Evolutionary conservation across 345 rosid genomes (phyloP), one percentile per base, ranked within the genome.

Genomic region (Citrus maxima): DNA sequence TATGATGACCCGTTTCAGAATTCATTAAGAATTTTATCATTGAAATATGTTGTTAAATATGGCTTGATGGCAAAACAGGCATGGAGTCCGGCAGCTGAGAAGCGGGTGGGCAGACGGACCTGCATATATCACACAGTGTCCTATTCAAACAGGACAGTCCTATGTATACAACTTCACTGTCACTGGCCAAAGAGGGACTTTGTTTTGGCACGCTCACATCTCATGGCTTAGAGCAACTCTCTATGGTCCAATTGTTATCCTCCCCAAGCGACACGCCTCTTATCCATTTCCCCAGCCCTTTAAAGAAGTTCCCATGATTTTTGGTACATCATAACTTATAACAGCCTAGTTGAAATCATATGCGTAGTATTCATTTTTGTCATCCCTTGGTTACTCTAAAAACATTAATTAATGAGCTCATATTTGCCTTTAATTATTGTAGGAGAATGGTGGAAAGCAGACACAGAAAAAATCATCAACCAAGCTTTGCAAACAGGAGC

Each of bases 21-120:
- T 46, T 46, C 51, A 5, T 28, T 5, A 3, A 25, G 3, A n/a
- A 69, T 12, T 69, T 69, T 24, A 70, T 46, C 24, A 66, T 22
- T 8, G 1, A 13, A 65, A 4, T 28, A 18, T 32, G 67, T 30
- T 30, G 7, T 28, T 5, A 16, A 12, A 1, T 40, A 71, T 4
- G 18, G 37, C 10, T 32, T 54, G 70, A 62, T 9, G 61, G 34
- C 24, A 6, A 19, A 79, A 56, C 71, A 87, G 90, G 93, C 88
- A 88, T 70, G 89, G 90, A 62, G 34, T 87, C 18, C 66, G 91
- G 61, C 88, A 90, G 30, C 76, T 88, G 25, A 81, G 88, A 27
- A 90, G 86, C 21, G 88, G 89, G 49, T 88, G 91, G 91, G 93
- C 90, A 4, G 93, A 88, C 28, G 93, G 93, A 56, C 93, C 88